Evolutionary conservation across 2,329 filamentous ascomycete genomes (phyloP), one percentile per base, ranked within the genome.

Genomic region (Rutstroemia sp.): DNA sequence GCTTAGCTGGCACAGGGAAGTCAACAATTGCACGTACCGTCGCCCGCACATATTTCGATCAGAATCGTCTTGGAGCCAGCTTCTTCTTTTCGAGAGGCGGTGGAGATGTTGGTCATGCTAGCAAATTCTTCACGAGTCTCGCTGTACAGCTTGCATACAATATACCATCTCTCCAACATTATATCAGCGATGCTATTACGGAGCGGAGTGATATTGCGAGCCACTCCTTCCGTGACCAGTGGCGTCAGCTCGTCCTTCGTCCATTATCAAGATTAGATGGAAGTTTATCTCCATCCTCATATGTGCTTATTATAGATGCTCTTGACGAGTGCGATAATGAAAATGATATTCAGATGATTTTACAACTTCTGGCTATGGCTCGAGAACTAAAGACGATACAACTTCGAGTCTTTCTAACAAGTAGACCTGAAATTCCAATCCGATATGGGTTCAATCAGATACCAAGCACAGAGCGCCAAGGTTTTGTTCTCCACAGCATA

Each of bases 1-100:
- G 71, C 6, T 67, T 69, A 63, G 69, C 69, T 2, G 70, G 70
- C 25, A 70, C 66, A 5, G 68, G 69, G 17, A 71, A 71, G 72
- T 69, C 3, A 68, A 73, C 52, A 63, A 70, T 19, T 66, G 67
- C 14, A 72, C 69, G 9, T 2, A 56, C 73, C 10, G 66, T 70
- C 51, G 64, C 1, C 50, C 60, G 5, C 34, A 57, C 1, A 21
- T 56, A 19, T 60, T 71, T 21, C 65, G 58, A 25, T 65, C 64
- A 14, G 70, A 68, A 54, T 71, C 72, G 54, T 63, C 23, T 23
- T 23, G 23, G 23, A 23, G 23, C 23, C 23, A 23, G 23, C 5
- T 23, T 23, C 23, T 23, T 68, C 64, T 48, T 65, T 50, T 47
- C 64, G 56, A 50, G 56, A 44, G 60, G 58, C 25, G 55, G 53